Evolutionary conservation across 257 asterid species (phyloP), one percentile per base, ranked within the genome.

Genomic region (Salvia hispanica): DNA sequence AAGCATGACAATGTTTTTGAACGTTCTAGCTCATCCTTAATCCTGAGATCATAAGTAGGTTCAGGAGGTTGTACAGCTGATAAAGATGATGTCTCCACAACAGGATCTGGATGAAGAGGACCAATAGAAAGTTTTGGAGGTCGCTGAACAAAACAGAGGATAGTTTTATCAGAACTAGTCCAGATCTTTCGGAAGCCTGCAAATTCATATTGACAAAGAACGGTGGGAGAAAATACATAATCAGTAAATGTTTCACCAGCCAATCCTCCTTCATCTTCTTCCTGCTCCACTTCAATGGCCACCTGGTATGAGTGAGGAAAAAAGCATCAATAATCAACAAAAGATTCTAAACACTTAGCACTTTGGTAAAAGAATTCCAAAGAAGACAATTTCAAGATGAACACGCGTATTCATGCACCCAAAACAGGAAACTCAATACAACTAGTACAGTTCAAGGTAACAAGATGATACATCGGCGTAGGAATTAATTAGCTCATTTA

Each of bases 1-100:
- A 91, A 80, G 85, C 97, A 94, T 36, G 99, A 94, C 62, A 94
- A 65, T 60, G 97, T 73, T 44, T 88, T 82, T 60, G 97, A 91
- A 71, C 11, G 67, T 79, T 94, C 97, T 74, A 91, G 70, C 36
- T 88, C 84, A 73, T 85, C 96, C 77, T 83, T 80, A 74, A 91
- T 91, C 64, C 42, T 75, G 69, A 88, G 99, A 79, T 76, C 72
- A 66, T 91, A 94, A 64, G 95, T 82, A 58, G 99, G 99, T 76
- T 94, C 96, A 47, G 97, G 97, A 72, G 99, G 99, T 72, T 88
- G 97, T 66, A 87, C 89, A 63, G 96, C 96, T 60, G 97, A 91
- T 71, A 91, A 81, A 72, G 86, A 88, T 50, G 99, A 88, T 39
- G 99, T 94, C 88, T 94, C 99, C 79, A 94, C 97, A 28, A 94